A percentile compares a stretch with the other conserved stretches of the same genome.
Conservation (phyloP, 2,329 filamentous ascomycete genomes). For the Penicillium sclerotiorum region DNA sequence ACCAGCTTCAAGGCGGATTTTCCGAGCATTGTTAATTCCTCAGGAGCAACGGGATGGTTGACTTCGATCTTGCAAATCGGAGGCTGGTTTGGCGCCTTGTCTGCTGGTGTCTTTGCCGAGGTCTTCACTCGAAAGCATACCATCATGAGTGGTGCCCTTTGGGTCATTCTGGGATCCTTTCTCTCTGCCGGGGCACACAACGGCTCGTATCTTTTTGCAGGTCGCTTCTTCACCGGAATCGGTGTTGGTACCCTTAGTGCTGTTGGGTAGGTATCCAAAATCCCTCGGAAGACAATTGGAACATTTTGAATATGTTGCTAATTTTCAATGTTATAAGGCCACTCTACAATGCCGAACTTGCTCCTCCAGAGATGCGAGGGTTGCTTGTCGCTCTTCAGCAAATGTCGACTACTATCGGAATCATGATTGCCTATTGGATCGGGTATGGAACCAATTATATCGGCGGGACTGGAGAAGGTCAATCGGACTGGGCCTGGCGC, state of each 20-base stretch:
- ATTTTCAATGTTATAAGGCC: background rate
- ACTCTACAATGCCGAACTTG: slow-evolving; percentile 52
- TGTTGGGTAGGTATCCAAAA: slow-evolving; percentile 22
- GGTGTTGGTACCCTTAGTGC: slow-evolving; percentile 30
- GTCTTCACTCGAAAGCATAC: slow-evolving; percentile 53
- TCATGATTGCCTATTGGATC: slow-evolving; percentile 31
- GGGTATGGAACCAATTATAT: slow-evolving; percentile 46
- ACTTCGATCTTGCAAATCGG: slow-evolving; percentile 56
- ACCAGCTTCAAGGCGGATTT: slow-evolving; percentile 50
- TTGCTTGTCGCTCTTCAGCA: slow-evolving; percentile 31
- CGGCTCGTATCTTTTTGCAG: slow-evolving; percentile 17
- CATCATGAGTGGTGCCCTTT: slow-evolving; percentile 52
- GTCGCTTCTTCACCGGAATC: slow-evolving; percentile 26
- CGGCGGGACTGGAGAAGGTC: slow-evolving; percentile 23
- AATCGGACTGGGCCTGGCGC: slow-evolving; percentile 44
- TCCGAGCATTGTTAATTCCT: slow-evolving; percentile 42
- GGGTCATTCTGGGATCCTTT: slow-evolving; percentile 48
- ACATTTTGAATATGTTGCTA: background rate
- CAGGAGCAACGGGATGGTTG: slow-evolving; percentile 40
- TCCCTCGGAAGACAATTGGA: background rate
- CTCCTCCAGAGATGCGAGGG: slow-evolving; percentile 31
- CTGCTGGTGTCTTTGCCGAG: slow-evolving; percentile 50
- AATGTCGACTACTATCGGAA: slow-evolving; percentile 29
- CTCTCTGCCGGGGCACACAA: slow-evolving; percentile 19
- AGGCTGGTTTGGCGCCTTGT: slow-evolving; percentile 45